Conservation (phyloP, 352 stramenopile species). For the Globisporangium nodosum region DNA sequence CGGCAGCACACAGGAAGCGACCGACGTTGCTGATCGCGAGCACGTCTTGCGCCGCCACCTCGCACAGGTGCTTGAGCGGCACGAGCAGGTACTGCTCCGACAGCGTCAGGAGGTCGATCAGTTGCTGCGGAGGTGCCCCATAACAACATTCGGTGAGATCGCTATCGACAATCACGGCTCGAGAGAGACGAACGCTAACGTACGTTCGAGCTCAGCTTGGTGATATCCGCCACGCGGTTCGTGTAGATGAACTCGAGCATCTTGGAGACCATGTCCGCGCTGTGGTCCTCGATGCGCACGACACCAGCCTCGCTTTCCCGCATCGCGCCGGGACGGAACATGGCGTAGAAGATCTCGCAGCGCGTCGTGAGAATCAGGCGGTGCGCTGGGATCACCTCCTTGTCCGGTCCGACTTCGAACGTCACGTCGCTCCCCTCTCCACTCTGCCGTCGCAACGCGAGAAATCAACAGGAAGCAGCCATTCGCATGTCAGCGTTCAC, state of each 20-base stretch:
- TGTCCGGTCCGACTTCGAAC: conserved; percentile 62
- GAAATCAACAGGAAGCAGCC: not conserved
- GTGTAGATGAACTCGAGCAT: conserved; percentile 94
- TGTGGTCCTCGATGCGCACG: conserved; percentile 80
- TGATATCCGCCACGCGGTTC: conserved; percentile 79
- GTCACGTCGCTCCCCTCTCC: conserved; percentile 62
- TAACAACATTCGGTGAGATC: not conserved
- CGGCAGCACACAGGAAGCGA: conserved; percentile 72
- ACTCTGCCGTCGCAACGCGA: conserved; percentile 22
- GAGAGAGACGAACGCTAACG: conserved; percentile 6
- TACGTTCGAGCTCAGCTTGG: conserved; percentile 68
- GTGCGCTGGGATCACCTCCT: conserved; percentile 59
- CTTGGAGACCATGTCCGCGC: conserved; percentile 79
- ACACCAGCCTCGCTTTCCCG: conserved; percentile 74
- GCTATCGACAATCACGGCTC: not conserved
- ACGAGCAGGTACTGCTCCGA: conserved; percentile 79
- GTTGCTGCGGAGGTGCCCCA: conserved; percentile 43
- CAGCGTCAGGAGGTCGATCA: conserved; percentile 77
- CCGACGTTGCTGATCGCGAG: conserved; percentile 69
- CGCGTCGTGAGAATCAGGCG: conserved; percentile 72
- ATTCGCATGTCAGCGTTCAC: not conserved
- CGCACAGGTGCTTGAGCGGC: conserved; percentile 71
- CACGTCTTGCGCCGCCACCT: conserved; percentile 64
- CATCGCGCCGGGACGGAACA: conserved; percentile 85
- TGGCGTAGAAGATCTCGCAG: conserved; percentile 88